Evolutionary conservation across 75 land plant genomes (phyloP).

Genomic region (Picea sitchensis): DNA sequence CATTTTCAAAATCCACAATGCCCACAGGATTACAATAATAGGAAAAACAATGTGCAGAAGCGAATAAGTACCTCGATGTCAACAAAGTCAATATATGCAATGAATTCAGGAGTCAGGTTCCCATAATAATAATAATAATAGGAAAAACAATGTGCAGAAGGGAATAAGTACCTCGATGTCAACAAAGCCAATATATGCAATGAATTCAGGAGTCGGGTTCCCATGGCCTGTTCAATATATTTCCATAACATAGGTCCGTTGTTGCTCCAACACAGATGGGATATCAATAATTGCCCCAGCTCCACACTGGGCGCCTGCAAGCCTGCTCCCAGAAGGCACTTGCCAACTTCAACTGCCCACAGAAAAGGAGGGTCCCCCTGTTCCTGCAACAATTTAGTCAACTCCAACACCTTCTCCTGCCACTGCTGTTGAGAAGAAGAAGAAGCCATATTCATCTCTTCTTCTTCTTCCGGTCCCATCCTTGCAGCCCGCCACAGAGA

Average conservation of each 20-base stretch:
- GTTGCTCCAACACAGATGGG: conserved; percentile 33
- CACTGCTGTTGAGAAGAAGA: conserved; percentile 5
- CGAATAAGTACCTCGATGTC: not conserved
- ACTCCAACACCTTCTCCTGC: conserved; percentile 30
- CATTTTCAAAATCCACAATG: not conserved
- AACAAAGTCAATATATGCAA: not conserved
- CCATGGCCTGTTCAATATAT: conserved; percentile 7
- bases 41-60: not conserved
- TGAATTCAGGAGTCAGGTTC: not conserved
- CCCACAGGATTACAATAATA: too few relatives aligned
- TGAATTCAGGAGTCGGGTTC: not conserved
- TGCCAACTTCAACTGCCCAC: conserved; percentile 52
- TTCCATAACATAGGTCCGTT: conserved; percentile 45
- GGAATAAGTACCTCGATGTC: not conserved
- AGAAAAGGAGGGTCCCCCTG: conserved; percentile 41
- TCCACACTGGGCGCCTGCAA: conserved; percentile 38
- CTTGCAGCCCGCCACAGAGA: too few relatives aligned
- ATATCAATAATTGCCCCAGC: conserved; percentile 38
- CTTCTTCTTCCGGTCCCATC: not conserved
- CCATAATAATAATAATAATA: not conserved
- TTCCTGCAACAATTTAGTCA: conserved; percentile 34
- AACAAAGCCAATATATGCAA: not conserved
- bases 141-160: not conserved
- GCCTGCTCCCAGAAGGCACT: conserved; percentile 30
- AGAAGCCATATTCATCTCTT: not conserved